These are phyloP conservation scores for Alternaria tenuissima DNA, from an alignment of 2,329 filamentous ascomycete genomes.

Conservation along the genomic window DNA sequence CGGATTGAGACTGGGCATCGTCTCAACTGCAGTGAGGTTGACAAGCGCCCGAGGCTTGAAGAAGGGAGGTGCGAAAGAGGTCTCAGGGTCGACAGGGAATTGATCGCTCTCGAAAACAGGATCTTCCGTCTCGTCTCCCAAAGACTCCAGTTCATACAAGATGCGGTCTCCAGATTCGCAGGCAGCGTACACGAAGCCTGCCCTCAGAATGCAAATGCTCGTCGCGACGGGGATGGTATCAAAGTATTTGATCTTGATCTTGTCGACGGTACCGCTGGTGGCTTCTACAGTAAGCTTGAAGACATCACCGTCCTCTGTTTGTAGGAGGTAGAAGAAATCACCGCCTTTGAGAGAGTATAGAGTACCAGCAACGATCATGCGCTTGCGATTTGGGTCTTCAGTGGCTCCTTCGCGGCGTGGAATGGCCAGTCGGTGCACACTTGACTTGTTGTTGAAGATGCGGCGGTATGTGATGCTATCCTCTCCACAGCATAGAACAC, in stretches of 20 bases:
- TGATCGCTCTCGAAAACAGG: constrained; percentile 84
- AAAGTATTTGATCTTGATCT: constrained; percentile 95
- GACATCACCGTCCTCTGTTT: constrained; percentile 96
- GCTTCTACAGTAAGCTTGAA: constrained; percentile 97
- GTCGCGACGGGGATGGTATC: constrained; percentile 92
- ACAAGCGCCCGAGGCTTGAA: constrained; percentile 82
- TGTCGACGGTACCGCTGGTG: constrained; percentile 69
- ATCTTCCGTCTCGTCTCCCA: constrained; percentile 94
- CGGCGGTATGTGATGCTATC: constrained; percentile 98
- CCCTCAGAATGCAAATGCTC: constrained; percentile 91
- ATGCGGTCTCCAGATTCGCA: constrained; percentile 92
- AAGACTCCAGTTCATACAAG: constrained; percentile 96
- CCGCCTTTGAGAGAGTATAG: constrained; percentile 97
- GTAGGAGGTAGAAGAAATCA: constrained; percentile 90
- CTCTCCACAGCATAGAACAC: constrained; percentile 92
- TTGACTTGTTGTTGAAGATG: constrained; percentile 74
- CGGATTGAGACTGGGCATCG: constrained; percentile 88
- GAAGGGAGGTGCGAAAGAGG: constrained; percentile 78
- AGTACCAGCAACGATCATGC: constrained; percentile 86
- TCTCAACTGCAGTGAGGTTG: constrained; percentile 85
- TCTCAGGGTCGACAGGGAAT: constrained; percentile 77
- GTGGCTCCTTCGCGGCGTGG: constrained; percentile 86
- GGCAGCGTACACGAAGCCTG: constrained; percentile 91
- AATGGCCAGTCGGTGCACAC: constrained; percentile 86
- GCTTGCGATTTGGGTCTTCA: constrained; percentile 90